These are phyloP conservation scores for Diaporthe citri DNA, from an alignment of 2,329 filamentous ascomycete genomes.

Conservation along the genomic window DNA sequence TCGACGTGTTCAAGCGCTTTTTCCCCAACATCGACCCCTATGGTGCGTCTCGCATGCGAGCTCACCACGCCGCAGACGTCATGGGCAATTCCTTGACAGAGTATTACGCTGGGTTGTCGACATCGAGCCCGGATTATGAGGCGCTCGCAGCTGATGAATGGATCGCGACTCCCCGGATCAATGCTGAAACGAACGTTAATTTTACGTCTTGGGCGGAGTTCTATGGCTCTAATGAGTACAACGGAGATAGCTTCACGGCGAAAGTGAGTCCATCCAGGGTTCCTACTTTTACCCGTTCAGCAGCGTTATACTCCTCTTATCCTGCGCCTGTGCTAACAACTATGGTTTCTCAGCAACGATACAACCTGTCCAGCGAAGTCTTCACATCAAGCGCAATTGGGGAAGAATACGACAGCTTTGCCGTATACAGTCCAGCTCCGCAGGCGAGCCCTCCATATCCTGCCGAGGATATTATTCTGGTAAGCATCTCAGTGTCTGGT, in stretches of 20 bases:
- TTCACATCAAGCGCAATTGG: conserved; percentile 9
- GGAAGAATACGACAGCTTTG: neutral
- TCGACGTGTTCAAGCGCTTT: neutral
- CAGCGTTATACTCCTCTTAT: neutral
- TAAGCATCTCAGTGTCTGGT: neutral
- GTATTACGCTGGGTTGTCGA: neutral
- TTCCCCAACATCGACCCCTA: conserved; percentile 10
- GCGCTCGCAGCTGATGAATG: conserved; percentile 6
- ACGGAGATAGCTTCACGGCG: neutral
- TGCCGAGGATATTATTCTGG: neutral
- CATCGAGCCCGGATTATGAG: neutral
- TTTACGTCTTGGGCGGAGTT: conserved; percentile 26
- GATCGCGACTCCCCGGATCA: neutral
- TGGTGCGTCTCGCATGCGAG: conserved; percentile 8
- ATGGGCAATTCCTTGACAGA: conserved; percentile 5
- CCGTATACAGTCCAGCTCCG: neutral
- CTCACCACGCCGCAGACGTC: conserved; percentile 3
- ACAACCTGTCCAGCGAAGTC: neutral
- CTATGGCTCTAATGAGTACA: neutral
- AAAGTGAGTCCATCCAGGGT: neutral
- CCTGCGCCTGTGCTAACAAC: neutral
- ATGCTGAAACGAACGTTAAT: neutral
- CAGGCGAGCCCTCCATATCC: neutral
- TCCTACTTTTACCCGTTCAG: neutral
- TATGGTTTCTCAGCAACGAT: neutral